Evolutionary conservation across 2,329 filamentous ascomycete genomes (phyloP).

Genomic region (Orbilia blumenaviensis): DNA sequence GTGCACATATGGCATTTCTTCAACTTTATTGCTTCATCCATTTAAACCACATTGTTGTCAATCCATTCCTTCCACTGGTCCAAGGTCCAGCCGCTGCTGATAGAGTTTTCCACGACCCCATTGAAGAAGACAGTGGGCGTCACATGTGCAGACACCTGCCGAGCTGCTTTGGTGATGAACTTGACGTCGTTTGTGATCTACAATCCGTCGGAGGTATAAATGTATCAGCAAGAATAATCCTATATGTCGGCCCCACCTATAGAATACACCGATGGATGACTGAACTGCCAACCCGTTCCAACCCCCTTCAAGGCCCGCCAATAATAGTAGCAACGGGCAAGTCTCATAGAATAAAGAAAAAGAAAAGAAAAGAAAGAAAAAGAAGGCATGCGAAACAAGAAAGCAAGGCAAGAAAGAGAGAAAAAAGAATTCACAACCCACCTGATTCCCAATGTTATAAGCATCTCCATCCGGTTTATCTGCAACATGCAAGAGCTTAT

Average conservation of each 20-base stretch:
- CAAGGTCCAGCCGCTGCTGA: conserved; percentile 79
- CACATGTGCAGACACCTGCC: conserved; percentile 84
- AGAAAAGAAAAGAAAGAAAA: conserved; percentile 13
- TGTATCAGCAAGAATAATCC: conserved; percentile 11
- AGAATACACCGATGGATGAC: background rate
- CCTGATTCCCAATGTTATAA: conserved; percentile 78
- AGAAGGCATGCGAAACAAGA: background rate
- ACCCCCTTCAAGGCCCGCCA: background rate
- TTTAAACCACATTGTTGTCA: conserved; percentile 69
- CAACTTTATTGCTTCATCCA: background rate
- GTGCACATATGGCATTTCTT: background rate
- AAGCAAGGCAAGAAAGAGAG: background rate
- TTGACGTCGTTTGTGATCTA: conserved; percentile 84
- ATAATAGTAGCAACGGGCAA: conserved; percentile 21
- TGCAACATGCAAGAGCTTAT: conserved; percentile 73
- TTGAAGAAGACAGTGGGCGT: conserved; percentile 91
- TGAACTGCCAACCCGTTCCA: background rate
- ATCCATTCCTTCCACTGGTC: conserved; percentile 90
- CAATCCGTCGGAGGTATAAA: conserved; percentile 4
- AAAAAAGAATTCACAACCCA: conserved; percentile 17
- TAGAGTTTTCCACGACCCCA: conserved; percentile 79
- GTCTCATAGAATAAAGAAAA: background rate
- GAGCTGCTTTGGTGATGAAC: conserved; percentile 79
- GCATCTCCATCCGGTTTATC: conserved; percentile 73
- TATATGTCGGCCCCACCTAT: conserved; percentile 27